phyloP scores from a whole-genome alignment of 148 eudicot species.

The Spergularia marina region DNA sequence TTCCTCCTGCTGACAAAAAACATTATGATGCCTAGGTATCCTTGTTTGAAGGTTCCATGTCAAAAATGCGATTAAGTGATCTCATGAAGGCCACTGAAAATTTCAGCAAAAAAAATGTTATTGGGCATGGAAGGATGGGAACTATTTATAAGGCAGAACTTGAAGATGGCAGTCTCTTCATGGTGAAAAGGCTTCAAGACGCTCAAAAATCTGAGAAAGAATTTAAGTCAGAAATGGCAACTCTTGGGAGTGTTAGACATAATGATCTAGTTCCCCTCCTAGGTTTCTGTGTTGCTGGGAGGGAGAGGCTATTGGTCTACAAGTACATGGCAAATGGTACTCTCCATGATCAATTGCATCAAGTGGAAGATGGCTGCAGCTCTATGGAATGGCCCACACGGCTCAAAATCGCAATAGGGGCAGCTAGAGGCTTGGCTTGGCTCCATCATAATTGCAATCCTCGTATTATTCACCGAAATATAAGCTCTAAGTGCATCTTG shows the following conservation, averaged over 20 bases:
- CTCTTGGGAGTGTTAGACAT: conserved; percentile 59
- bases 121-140: conserved; percentile 59
- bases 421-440: conserved; percentile 72
- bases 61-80: conserved; percentile 57
- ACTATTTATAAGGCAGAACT: conserved; percentile 53
- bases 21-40: conserved; percentile 32
- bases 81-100: conserved; percentile 66
- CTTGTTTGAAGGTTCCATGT: conserved; percentile 51
- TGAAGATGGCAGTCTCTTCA: conserved; percentile 53
- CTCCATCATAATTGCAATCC: conserved; percentile 69
- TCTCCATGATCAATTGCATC: conserved; percentile 49
- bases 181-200: conserved; percentile 60
- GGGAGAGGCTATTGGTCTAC: conserved; percentile 63
- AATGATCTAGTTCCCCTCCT: conserved; percentile 58
- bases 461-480: conserved; percentile 58
- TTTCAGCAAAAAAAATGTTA: conserved; percentile 57
- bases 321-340: conserved; percentile 59
- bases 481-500: conserved; percentile 62
- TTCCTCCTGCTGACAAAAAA: conserved; percentile 7
- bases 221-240: conserved; percentile 64
- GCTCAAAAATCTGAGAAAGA: conserved; percentile 59
- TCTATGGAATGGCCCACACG: conserved; percentile 50
- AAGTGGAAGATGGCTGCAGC: conserved; percentile 27
- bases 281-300: conserved; percentile 61
- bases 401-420: conserved; percentile 51